Evolutionary conservation across 2,329 filamentous ascomycete species (phyloP).

Genomic region (Basipetospora chlamydospora): DNA sequence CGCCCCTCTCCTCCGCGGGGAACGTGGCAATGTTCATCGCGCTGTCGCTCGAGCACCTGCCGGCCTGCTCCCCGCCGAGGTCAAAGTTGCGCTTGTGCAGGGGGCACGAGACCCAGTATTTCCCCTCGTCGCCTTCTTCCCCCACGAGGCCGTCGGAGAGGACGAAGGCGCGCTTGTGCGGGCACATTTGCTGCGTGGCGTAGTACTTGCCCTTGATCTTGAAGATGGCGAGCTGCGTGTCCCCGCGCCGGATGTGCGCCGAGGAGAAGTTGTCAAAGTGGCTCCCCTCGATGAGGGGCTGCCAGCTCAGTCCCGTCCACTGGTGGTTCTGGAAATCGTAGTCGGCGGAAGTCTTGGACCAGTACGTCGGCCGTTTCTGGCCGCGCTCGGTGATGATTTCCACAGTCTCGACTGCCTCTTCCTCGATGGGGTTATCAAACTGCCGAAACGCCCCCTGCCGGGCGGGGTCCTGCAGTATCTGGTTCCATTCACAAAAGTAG

Average conservation of each 20-base stretch:
- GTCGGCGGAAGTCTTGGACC: conserved; percentile 52
- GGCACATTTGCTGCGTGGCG: conserved; percentile 87
- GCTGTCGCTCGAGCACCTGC: conserved; percentile 61
- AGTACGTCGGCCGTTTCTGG: conserved; percentile 62
- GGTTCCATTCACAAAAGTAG: conserved; percentile 88
- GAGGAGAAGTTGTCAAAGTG: conserved; percentile 66
- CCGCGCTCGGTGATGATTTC: conserved; percentile 59
- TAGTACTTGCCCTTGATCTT: conserved; percentile 69
- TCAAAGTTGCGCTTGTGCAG: conserved; percentile 85
- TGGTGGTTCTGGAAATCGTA: conserved; percentile 49
- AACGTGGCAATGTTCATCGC: conserved; percentile 73
- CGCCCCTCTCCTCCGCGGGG: conserved; percentile 53
- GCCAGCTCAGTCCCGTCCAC: conserved; percentile 47
- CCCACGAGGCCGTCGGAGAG: conserved; percentile 75
- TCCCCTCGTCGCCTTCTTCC: conserved; percentile 22
- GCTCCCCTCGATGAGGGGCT: conserved; percentile 57
- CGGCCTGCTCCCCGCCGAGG: conserved; percentile 37
- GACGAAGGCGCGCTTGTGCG: conserved; percentile 82
- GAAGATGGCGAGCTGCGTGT: conserved; percentile 81
- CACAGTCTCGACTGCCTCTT: conserved; percentile 52
- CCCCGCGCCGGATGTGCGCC: conserved; percentile 68
- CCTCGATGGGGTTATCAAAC: conserved; percentile 72
- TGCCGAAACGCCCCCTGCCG: conserved; percentile 60
- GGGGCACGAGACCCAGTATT: conserved; percentile 63
- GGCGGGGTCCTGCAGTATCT: conserved; percentile 56